Evolutionary conservation across 352 stramenopile species (phyloP), one percentile per base, ranked within the genome.

Genomic region (Aphanomyces invadans): DNA sequence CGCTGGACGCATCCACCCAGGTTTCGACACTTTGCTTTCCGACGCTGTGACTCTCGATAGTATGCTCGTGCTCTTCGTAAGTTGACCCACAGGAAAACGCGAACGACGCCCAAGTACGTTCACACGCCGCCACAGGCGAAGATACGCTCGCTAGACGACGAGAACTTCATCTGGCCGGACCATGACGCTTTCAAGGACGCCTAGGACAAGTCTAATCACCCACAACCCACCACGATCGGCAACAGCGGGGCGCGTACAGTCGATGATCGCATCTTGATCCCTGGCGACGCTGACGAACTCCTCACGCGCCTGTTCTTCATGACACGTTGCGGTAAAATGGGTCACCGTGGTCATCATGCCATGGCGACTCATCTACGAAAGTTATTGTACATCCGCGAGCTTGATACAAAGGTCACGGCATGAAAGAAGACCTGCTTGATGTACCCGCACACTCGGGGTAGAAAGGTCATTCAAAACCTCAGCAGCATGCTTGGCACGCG

Each of bases 361-460:
- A 56, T 62, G 63, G 39, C 52, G 21, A 33, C 44, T 21, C 45
- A 63, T n/a, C n/a, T 70, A 4, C 48, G 49, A 17, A 33, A 44
- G 4, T 5, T 68, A 17, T 65, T 71, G 29, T 48, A 51, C 3
- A 67, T 56, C 15, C 29, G 62, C 19, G 44, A 61, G 38, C 46
- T 65, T 51, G 25, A 46, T 52, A 9, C 21, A 3, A 52, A 66
- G 10, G 33, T 59, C 15, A 44, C 63, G 17, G 12, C n/a, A 32
- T 75, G 72, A 19, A 38, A 70, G 23, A 17, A 44, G 12, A 4
- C 29, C 10, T 76, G 68, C 60, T 32, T 72, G 2, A 15, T 76
- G 2, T 76, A 60, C 36, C 32, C 63, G 4, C 69, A 74, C 53
- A 61, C 74, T 9, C 72, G 74, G 32, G 69, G 69, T 0, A 62